Conservation (phyloP, 2,329 filamentous ascomycete species). For the Cytospora piceae region DNA sequence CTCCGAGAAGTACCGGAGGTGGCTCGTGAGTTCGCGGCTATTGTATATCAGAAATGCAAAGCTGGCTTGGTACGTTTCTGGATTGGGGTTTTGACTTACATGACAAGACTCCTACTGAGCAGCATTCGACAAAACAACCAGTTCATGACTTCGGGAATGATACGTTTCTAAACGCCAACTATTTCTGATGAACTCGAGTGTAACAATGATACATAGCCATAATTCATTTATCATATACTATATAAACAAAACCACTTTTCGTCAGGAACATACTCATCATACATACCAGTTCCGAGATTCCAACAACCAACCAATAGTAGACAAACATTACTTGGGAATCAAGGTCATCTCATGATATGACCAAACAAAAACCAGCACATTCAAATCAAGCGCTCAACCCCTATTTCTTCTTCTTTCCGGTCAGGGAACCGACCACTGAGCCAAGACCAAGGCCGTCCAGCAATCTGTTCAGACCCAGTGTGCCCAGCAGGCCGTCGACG, state of each 20-base stretch:
- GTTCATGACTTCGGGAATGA: no score
- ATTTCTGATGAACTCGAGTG: not conserved
- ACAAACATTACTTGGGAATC: not conserved
- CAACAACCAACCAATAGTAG: not conserved
- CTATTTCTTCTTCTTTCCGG: constrained; percentile 47
- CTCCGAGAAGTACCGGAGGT: no score
- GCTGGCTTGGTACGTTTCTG: no score
- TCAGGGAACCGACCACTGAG: constrained; percentile 46
- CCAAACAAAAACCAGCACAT: not conserved
- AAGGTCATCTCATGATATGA: not conserved
- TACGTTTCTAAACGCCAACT: no score
- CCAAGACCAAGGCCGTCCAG: constrained; percentile 73
- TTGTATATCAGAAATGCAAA: no score
- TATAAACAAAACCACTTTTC: not conserved
- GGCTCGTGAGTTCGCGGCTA: no score
- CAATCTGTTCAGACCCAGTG: constrained; percentile 75
- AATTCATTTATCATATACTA: constrained; percentile 6
- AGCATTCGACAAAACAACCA: no score
- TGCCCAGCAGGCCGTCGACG: constrained; percentile 77
- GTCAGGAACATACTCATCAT: not conserved
- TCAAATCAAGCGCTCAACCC: constrained; percentile 5
- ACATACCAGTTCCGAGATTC: not conserved
- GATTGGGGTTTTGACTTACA: no score
- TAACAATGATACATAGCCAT: not conserved
- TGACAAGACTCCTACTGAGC: no score